phyloP scores from a whole-genome alignment of 2,329 filamentous ascomycete genomes.

The Lizonia empirigonia region DNA sequence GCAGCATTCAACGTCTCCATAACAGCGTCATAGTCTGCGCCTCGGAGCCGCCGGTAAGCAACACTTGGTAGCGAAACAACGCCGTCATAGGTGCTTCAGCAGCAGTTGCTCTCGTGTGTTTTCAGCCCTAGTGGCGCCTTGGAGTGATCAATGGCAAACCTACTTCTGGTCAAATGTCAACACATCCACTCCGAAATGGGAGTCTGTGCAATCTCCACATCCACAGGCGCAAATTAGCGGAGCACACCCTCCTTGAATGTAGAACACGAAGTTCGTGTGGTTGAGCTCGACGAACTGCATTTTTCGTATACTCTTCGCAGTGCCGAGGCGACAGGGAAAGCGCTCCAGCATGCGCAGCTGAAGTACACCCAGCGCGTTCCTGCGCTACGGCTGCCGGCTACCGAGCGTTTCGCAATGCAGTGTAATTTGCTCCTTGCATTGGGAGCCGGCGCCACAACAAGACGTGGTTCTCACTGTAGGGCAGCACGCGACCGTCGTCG shows the following conservation, averaged over 20 bases:
- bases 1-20: constrained; percentile 10
- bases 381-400: constrained; percentile 6
- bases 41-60: constrained; percentile 3
- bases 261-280: neutral
- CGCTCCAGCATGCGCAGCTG: neutral
- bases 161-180: neutral
- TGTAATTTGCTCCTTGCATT: constrained; percentile 11
- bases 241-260: neutral
- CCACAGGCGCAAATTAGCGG: constrained; percentile 3
- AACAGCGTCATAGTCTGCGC: constrained; percentile 10
- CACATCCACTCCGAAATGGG: neutral
- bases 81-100: neutral
- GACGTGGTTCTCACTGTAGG: neutral
- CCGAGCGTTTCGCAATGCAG: constrained; percentile 18
- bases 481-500: neutral
- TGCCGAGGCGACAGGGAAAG: constrained; percentile 10
- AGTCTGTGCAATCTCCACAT: constrained; percentile 6
- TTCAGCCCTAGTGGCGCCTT: neutral
- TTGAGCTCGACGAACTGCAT: constrained; percentile 4
- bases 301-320: constrained; percentile 5
- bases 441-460: neutral
- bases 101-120: neutral
- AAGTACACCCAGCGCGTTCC: constrained; percentile 9
- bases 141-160: neutral
- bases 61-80: neutral